phyloP scores from a whole-genome alignment of 805 yeast species.

The Saitoella complicata region DNA sequence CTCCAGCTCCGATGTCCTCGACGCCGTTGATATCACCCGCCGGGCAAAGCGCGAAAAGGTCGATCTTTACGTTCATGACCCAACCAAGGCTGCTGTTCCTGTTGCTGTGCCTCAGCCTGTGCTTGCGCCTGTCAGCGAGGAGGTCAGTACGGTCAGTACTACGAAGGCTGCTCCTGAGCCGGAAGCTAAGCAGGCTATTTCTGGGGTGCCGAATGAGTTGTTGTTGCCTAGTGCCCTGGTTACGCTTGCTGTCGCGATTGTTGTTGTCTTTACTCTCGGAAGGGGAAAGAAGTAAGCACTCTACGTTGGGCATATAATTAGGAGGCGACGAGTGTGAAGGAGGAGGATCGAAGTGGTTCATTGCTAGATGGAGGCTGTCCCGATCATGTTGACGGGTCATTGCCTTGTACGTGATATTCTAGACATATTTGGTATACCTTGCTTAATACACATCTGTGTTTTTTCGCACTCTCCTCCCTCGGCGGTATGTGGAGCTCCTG shows the following conservation, averaged over 20 bases:
- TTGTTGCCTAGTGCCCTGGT: slow-evolving; percentile 49
- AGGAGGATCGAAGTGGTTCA: too few species aligned
- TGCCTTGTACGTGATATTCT: too few species aligned
- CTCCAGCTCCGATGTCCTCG: slow-evolving; percentile 52
- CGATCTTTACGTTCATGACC: slow-evolving; percentile 56
- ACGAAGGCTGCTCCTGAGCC: slow-evolving; percentile 1
- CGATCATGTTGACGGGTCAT: too few species aligned
- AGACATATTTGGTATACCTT: too few species aligned
- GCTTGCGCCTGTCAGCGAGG: slow-evolving; percentile 13
- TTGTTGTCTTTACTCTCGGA: slow-evolving; percentile 38
- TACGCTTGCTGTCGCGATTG: slow-evolving; percentile 41
- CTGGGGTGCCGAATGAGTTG: slow-evolving; percentile 44
- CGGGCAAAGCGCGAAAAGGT: slow-evolving; percentile 36
- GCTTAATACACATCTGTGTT: too few species aligned
- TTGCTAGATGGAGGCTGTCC: too few species aligned
- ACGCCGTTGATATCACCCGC: slow-evolving; percentile 47
- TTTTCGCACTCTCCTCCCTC: too few species aligned
- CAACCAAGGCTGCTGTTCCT: slow-evolving; percentile 29
- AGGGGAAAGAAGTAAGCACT: slow-evolving; percentile 14
- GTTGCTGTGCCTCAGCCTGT: slow-evolving; percentile 10
- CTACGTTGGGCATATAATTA: too few species aligned
- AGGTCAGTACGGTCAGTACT: slow-evolving; percentile 3
- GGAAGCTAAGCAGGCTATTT: slow-evolving; percentile 22
- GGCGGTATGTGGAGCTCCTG: too few species aligned
- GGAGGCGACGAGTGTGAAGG: too few species aligned